These are phyloP conservation scores for Phtheirospermum japonicum DNA, from an alignment of 257 asterid genomes.

Conservation along the genomic window DNA sequence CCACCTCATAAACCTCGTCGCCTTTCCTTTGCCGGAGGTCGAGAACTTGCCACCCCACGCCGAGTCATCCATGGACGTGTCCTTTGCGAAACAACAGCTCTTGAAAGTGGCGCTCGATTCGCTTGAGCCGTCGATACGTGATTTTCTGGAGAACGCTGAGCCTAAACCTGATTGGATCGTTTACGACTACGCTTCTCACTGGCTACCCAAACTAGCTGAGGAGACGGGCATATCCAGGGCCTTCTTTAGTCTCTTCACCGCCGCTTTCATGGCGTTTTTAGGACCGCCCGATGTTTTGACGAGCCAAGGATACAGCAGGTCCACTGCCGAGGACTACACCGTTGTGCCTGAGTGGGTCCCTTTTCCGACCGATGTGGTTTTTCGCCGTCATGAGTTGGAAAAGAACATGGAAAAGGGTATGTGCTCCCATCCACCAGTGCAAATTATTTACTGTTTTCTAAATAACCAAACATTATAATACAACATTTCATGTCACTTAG, in stretches of 20 bases:
- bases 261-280: conserved; percentile 65
- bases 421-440: no score
- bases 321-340: conserved; percentile 54
- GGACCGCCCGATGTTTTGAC: conserved; percentile 54
- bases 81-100: conserved; percentile 57
- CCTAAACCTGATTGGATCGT: conserved; percentile 84
- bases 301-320: conserved; percentile 29
- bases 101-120: conserved; percentile 71
- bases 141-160: conserved; percentile 44
- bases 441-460: no score
- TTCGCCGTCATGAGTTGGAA: conserved; percentile 57
- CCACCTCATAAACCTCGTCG: conserved; percentile 44
- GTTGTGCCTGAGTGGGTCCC: conserved; percentile 75
- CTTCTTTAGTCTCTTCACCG: conserved; percentile 67
- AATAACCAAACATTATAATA: no score
- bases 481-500: no score
- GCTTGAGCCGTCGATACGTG: conserved; percentile 45
- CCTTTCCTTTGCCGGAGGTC: conserved; percentile 50
- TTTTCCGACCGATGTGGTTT: conserved; percentile 42
- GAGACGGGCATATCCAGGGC: conserved; percentile 41
- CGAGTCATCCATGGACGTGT: conserved; percentile 91
- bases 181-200: conserved; percentile 74
- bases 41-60: conserved; percentile 51
- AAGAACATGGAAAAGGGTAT: conserved; percentile 56
- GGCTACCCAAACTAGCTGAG: conserved; percentile 59